A percentile compares a stretch with the other conserved stretches of the same genome.
phyloP scores from a whole-genome alignment of 176 grass and related monocot species.

The Carex parvula region DNA sequence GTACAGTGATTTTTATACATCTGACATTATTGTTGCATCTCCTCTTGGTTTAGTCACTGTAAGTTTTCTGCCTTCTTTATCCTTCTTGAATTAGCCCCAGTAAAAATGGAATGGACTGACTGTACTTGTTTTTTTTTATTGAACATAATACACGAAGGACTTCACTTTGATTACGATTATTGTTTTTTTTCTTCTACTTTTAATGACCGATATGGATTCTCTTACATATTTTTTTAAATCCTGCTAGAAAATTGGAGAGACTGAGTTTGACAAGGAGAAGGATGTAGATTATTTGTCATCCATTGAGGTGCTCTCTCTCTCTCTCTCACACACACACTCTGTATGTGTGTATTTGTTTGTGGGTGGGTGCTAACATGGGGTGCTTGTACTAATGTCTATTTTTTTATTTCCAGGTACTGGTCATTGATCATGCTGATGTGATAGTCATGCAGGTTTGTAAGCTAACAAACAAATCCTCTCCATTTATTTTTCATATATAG shows the following conservation, averaged over 20 bases:
- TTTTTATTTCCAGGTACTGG: constrained; percentile 57
- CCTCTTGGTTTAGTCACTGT: constrained; percentile 78
- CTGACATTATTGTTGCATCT: constrained; percentile 93
- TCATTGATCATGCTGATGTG: constrained; percentile 87
- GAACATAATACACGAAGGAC: no score
- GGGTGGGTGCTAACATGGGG: no score
- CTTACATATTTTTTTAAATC: background rate
- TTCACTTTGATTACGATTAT: background rate
- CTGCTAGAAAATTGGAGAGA: constrained; percentile 80
- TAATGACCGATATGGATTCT: background rate
- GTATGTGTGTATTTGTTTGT: no score
- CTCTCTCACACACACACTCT: no score
- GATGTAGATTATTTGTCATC: constrained; percentile 92
- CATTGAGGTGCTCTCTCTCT: constrained; percentile 63
- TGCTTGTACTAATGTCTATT: constrained; percentile 8
- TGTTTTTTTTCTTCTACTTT: background rate
- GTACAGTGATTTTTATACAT: constrained; percentile 92
- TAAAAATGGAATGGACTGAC: background rate
- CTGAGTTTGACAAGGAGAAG: constrained; percentile 62
- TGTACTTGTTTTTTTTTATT: no score
- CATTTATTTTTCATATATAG: constrained; percentile 12
- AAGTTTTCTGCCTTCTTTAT: constrained; percentile 31
- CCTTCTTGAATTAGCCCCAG: background rate
- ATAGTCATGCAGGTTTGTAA: constrained; percentile 80
- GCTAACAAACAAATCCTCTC: constrained; percentile 21